Evolutionary conservation across 2,329 filamentous ascomycete species (phyloP), one percentile per base, ranked within the genome.

Genomic region (Aspergillus fructus): DNA sequence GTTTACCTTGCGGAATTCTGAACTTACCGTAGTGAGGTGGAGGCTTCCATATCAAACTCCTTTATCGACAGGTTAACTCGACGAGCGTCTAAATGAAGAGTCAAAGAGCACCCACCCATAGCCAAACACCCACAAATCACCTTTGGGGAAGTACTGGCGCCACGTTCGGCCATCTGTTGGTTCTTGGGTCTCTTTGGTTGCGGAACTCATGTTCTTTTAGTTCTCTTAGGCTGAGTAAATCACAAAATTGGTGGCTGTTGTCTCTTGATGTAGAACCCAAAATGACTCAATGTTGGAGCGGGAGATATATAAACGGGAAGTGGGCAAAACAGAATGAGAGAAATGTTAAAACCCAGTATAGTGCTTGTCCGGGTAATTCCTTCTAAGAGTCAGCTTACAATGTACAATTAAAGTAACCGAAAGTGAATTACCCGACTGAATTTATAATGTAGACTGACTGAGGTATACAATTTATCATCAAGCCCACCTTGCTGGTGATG

Each of bases 31-130:
- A 97, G 72, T 96, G 90, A 64, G 94, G 94, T 60, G 94, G 94
- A 56, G 94, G 93, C 75, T 97, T 99, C 93, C 93, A 99, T 68
- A 99, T 97, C 72, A 99, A 78, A 74, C 92, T 96, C 78, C 93
- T 94, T 51, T 47, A 53, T 21, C 1, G 24, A 17, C n/a, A 40
- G 48, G 59, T 63, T 49, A 62, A 61, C 40, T 48, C 53, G 3
- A 45, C 30, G 55, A 5, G 13, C 17, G 5, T 23, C 12, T 34
- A 48, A 21, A 21, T 23, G 13, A 21, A 37, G 13, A 13, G 37
- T 53, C 40, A 27, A 15, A n/a, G 33, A 41, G 19, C 65, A 37
- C 82, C 64, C 80, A 96, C 93, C 93, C 94, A 71, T 97, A 99
- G 61, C 94, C 94, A 75, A 96, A 97, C 46, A 99, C 81, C 94